Conservation (phyloP, 1,139 yeast genomes). For the Zygosaccharomyces pseudobailii region DNA sequence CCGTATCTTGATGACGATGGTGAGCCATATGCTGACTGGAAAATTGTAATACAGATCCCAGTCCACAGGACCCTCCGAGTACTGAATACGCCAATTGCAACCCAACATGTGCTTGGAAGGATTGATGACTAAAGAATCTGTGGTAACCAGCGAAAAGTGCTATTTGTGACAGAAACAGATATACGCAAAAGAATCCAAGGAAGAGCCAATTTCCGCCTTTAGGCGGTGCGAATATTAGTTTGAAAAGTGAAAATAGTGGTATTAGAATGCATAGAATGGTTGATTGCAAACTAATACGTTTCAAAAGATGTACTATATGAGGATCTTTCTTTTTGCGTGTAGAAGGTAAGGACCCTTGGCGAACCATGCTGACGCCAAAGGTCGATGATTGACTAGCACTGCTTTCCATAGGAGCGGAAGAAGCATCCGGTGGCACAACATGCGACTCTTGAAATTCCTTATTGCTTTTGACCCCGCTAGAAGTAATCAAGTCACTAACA, state of each 20-base stretch:
- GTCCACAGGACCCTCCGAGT: slow-evolving; percentile 56
- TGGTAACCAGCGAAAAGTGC: slow-evolving; percentile 57
- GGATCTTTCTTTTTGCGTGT: slow-evolving; percentile 20
- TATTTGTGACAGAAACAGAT: slow-evolving; percentile 41
- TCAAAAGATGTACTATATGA: slow-evolving; percentile 23
- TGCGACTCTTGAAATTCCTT: slow-evolving; percentile 9
- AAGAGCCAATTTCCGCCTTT: slow-evolving; percentile 18
- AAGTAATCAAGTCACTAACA: slow-evolving; percentile 14
- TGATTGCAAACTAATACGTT: slow-evolving; percentile 23
- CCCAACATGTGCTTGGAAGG: slow-evolving; percentile 40
- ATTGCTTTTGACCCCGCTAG: neutral
- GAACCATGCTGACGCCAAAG: neutral
- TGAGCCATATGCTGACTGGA: slow-evolving; percentile 64
- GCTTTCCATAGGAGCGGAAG: slow-evolving; percentile 1
- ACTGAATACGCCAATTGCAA: slow-evolving; percentile 46
- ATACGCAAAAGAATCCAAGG: slow-evolving; percentile 36
- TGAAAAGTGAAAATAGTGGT: slow-evolving; percentile 19
- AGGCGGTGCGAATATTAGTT: slow-evolving; percentile 20
- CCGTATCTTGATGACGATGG: slow-evolving; percentile 64
- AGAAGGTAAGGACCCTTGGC: slow-evolving; percentile 1
- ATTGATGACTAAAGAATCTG: slow-evolving; percentile 58
- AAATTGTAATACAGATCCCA: slow-evolving; percentile 62
- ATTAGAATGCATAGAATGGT: slow-evolving; percentile 22
- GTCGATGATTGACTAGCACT: neutral
- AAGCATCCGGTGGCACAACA: slow-evolving; percentile 3